Percentiles rank a stretch among this genome's conserved stretches.
Evolutionary conservation across 2,329 filamentous ascomycete genomes (phyloP).

Genomic region (Phialophora verrucosa): DNA sequence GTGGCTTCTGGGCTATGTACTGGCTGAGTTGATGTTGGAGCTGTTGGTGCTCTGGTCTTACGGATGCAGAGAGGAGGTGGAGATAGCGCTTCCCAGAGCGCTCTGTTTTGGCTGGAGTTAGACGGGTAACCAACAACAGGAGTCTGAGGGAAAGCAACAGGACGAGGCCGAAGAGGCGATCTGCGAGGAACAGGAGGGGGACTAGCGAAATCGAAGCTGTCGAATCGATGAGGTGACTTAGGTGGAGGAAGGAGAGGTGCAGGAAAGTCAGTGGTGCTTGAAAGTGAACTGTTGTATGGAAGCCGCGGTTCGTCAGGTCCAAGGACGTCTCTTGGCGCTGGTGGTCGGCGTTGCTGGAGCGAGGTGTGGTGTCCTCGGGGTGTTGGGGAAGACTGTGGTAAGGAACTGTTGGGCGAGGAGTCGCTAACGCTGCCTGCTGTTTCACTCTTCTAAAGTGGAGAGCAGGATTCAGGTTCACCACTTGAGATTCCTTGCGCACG

Average conservation of each 20-base stretch:
- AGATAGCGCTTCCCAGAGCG: constrained; percentile 26
- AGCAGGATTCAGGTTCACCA: neutral
- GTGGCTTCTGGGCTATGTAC: neutral
- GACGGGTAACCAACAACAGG: neutral
- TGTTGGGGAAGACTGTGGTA: neutral
- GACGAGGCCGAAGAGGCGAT: constrained; percentile 23
- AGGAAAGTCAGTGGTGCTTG: neutral
- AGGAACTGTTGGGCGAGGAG: neutral
- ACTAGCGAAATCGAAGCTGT: neutral
- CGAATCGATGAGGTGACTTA: constrained; percentile 20
- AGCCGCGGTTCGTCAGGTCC: constrained; percentile 30
- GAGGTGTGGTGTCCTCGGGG: neutral
- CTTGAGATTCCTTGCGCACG: neutral
- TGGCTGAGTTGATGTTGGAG: neutral
- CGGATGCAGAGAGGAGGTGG: constrained; percentile 29
- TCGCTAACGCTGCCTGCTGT: neutral
- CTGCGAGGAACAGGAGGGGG: constrained; percentile 21
- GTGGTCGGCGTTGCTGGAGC: constrained; percentile 7
- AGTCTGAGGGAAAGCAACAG: neutral
- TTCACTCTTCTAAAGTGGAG: constrained; percentile 12
- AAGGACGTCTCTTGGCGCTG: constrained; percentile 18
- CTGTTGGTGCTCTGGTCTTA: constrained; percentile 19
- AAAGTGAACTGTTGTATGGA: constrained; percentile 3
- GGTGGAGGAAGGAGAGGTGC: constrained; percentile 15
- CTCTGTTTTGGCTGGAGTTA: constrained; percentile 19